Evolutionary conservation across 2,329 filamentous ascomycete species (phyloP).

Genomic region (Hawksworthiomyces lignivorus): DNA sequence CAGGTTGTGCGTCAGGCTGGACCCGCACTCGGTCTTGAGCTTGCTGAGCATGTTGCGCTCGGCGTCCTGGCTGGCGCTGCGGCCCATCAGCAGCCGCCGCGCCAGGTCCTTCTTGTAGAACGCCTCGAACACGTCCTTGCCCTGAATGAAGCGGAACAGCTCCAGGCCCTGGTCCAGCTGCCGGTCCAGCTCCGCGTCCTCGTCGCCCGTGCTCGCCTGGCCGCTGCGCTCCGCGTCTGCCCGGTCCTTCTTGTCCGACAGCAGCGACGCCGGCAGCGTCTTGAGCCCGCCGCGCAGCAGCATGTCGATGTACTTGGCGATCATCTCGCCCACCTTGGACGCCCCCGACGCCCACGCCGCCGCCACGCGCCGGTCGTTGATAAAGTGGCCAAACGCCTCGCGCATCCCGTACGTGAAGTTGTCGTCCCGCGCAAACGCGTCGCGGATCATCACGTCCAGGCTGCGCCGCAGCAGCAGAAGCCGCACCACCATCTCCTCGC

Average conservation of each 20-base stretch:
- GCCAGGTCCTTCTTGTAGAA: slow-evolving; percentile 99
- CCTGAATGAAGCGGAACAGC: slow-evolving; percentile 92
- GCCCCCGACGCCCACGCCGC: slow-evolving; percentile 73
- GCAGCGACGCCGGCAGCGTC: slow-evolving; percentile 62
- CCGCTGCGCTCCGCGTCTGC: slow-evolving; percentile 52
- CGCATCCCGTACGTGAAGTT: slow-evolving; percentile 69
- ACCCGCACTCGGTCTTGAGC: slow-evolving; percentile 86
- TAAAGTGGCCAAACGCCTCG: slow-evolving; percentile 81
- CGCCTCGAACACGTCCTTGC: slow-evolving; percentile 95
- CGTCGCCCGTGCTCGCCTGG: slow-evolving; percentile 65
- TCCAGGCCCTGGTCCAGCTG: slow-evolving; percentile 91
- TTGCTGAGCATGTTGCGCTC: slow-evolving; percentile 93
- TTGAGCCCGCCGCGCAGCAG: slow-evolving; percentile 83
- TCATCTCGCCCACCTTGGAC: slow-evolving; percentile 96
- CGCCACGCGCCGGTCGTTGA: slow-evolving; percentile 70
- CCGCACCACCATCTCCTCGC: slow-evolving; percentile 78
- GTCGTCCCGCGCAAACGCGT: slow-evolving; percentile 72
- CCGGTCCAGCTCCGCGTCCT: slow-evolving; percentile 84
- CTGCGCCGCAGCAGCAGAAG: slow-evolving; percentile 73
- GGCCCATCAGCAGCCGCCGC: slow-evolving; percentile 77
- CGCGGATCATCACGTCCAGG: slow-evolving; percentile 67
- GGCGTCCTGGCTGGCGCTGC: slow-evolving; percentile 89
- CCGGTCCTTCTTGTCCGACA: slow-evolving; percentile 53
- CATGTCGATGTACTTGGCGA: slow-evolving; percentile 91
- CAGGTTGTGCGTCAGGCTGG: slow-evolving; percentile 90